Evolutionary conservation across 164 flowering plant genomes (phyloP).

Genomic region (Vitis vinifera): DNA sequence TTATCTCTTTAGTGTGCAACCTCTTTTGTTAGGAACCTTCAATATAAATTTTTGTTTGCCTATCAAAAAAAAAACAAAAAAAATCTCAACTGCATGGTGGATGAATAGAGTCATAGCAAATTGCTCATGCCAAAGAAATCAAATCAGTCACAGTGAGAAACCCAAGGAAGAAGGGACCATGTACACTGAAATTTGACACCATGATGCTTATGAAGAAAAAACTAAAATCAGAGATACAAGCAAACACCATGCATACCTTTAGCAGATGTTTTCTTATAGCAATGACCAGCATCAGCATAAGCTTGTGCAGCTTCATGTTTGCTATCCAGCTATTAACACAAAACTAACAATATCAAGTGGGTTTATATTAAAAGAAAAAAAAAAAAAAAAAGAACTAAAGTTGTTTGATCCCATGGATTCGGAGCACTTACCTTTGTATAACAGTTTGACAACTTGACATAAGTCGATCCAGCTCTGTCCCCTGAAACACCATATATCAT

Average conservation of each 20-base stretch:
- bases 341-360: not conserved
- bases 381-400: too few species aligned
- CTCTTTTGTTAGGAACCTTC: too few species aligned
- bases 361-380: not conserved
- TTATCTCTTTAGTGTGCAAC: too few species aligned
- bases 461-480: slow-evolving; percentile 67
- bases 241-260: slow-evolving; percentile 29
- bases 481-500: slow-evolving; percentile 36
- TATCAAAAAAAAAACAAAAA: too few species aligned
- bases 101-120: too few species aligned
- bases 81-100: too few species aligned
- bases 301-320: slow-evolving; percentile 61
- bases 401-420: not conserved
- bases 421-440: slow-evolving; percentile 47
- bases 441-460: slow-evolving; percentile 57
- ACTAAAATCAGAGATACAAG: slow-evolving; percentile 1
- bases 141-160: too few species aligned
- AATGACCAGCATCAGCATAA: slow-evolving; percentile 51
- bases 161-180: too few species aligned
- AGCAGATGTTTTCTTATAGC: slow-evolving; percentile 46
- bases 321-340: slow-evolving; percentile 44
- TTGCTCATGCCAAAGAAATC: too few species aligned
- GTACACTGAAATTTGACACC: too few species aligned
- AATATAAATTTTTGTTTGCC: too few species aligned
- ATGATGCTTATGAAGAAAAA: not conserved